A percentile compares a stretch with the other conserved stretches of the same genome.
Conservation (phyloP, 768 basidiomycete species). For the Mycena albidolilacea region DNA sequence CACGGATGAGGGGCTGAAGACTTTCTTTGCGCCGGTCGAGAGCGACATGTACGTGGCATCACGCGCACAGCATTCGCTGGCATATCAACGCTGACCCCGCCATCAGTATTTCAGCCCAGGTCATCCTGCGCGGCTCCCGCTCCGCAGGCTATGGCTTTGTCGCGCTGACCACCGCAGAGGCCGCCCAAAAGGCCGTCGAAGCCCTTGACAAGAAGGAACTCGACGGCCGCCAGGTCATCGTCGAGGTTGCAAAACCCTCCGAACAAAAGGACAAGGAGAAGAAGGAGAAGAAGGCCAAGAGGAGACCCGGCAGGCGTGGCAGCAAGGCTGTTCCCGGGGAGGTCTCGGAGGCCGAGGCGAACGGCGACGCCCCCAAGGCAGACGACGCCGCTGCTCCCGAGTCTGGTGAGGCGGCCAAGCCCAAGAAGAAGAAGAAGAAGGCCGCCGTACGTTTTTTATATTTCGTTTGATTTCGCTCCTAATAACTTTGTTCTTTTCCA, state of each 20-base stretch:
- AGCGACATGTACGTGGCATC: slow-evolving; percentile 85
- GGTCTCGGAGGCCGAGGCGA: slow-evolving; percentile 91
- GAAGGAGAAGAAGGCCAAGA: slow-evolving; percentile 84
- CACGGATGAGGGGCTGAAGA: slow-evolving; percentile 94
- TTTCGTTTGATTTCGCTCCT: slow-evolving; percentile 34
- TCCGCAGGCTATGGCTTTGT: slow-evolving; percentile 96
- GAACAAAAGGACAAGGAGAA: slow-evolving; percentile 90
- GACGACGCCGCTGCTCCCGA: slow-evolving; percentile 69
- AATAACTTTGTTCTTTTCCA: slow-evolving; percentile 44
- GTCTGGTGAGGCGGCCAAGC: slow-evolving; percentile 80
- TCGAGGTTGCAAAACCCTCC: slow-evolving; percentile 94
- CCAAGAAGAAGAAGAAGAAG: slow-evolving; percentile 91
- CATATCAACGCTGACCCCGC: slow-evolving; percentile 40
- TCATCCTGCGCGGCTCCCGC: slow-evolving; percentile 88
- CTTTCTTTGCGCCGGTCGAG: slow-evolving; percentile 91
- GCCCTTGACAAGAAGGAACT: slow-evolving; percentile 90
- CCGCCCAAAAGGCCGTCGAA: slow-evolving; percentile 90
- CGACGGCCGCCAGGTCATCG: slow-evolving; percentile 89
- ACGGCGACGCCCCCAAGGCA: slow-evolving; percentile 78
- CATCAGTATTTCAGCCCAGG: slow-evolving; percentile 82
- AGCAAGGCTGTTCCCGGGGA: slow-evolving; percentile 90
- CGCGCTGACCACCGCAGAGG: slow-evolving; percentile 83
- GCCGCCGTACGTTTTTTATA: slow-evolving; percentile 60
- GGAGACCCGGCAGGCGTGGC: slow-evolving; percentile 89
- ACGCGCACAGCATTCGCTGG: slow-evolving; percentile 59